phyloP scores from a whole-genome alignment of 2,329 filamentous ascomycete species.

The Zalaria sp. region DNA sequence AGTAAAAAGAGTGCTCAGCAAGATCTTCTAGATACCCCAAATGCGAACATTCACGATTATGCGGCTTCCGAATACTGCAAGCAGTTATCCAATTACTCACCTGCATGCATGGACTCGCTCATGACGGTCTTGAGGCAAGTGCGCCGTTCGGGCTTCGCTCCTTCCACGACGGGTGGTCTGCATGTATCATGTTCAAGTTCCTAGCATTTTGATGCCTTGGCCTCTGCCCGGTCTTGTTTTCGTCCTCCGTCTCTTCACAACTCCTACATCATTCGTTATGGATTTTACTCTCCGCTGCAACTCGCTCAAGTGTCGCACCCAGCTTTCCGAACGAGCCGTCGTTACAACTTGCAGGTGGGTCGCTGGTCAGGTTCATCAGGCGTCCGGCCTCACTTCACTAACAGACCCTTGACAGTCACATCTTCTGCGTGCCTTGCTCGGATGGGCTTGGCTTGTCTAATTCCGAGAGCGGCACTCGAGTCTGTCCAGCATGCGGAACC shows the following conservation, averaged over 20 bases:
- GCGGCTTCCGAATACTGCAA: no score
- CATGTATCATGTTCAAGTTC: no score
- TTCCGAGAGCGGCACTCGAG: conserved; percentile 34
- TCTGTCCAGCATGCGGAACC: conserved; percentile 65
- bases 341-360: conserved; percentile 78
- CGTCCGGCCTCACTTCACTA: background rate
- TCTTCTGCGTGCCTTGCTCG: conserved; percentile 70
- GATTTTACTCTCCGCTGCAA: conserved; percentile 70
- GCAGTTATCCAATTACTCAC: no score
- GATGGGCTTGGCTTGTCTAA: conserved; percentile 45
- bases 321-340: conserved; percentile 56
- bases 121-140: no score
- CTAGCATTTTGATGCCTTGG: no score
- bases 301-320: conserved; percentile 56
- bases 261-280: conserved; percentile 34
- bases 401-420: conserved; percentile 43
- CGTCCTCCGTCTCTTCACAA: no score
- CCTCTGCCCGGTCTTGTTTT: no score
- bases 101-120: no score
- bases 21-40: conserved; percentile 39
- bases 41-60: no score
- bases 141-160: no score
- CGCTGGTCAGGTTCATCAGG: background rate
- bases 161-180: no score
- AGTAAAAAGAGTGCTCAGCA: conserved; percentile 47